These are phyloP conservation scores for Thelephora aurantiotincta DNA, from an alignment of 768 basidiomycete genomes.

Conservation along the genomic window DNA sequence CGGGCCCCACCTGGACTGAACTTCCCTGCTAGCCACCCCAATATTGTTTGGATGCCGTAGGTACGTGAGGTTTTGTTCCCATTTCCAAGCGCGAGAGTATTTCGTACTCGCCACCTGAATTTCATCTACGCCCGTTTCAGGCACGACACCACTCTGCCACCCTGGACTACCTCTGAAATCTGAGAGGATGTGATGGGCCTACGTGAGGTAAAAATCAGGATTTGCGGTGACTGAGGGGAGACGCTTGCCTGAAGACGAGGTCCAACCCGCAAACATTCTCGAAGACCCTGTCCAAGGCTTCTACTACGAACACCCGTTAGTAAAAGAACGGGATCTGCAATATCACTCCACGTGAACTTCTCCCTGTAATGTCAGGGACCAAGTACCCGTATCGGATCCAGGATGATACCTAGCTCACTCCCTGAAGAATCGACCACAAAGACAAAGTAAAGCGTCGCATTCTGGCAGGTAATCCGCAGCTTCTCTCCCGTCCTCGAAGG, in stretches of 20 bases:
- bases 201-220: neutral
- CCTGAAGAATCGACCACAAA: slow-evolving; percentile 95
- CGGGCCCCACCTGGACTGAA: slow-evolving; percentile 50
- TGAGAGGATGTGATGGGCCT: slow-evolving; percentile 94
- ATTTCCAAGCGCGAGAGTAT: neutral
- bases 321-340: too few relatives aligned
- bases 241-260: slow-evolving; percentile 84
- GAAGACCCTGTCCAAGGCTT: slow-evolving; percentile 88
- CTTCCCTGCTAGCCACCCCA: slow-evolving; percentile 70
- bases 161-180: slow-evolving; percentile 93
- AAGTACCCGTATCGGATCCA: slow-evolving; percentile 90
- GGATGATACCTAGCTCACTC: slow-evolving; percentile 90
- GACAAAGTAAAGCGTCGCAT: slow-evolving; percentile 91
- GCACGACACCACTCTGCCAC: slow-evolving; percentile 86
- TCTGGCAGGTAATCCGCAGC: slow-evolving; percentile 85
- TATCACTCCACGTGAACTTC: too few relatives aligned
- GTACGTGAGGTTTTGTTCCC: slow-evolving; percentile 25
- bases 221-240: too few relatives aligned
- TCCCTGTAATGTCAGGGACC: too few relatives aligned
- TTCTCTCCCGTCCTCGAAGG: slow-evolving; percentile 37
- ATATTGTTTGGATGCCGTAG: slow-evolving; percentile 48
- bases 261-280: slow-evolving; percentile 98
- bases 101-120: slow-evolving; percentile 58
- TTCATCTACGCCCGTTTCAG: slow-evolving; percentile 88
- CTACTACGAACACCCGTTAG: slow-evolving; percentile 88